Base-by-base conservation (phyloP, 148 eudicot species). In the Limonium bicolor region DNA sequence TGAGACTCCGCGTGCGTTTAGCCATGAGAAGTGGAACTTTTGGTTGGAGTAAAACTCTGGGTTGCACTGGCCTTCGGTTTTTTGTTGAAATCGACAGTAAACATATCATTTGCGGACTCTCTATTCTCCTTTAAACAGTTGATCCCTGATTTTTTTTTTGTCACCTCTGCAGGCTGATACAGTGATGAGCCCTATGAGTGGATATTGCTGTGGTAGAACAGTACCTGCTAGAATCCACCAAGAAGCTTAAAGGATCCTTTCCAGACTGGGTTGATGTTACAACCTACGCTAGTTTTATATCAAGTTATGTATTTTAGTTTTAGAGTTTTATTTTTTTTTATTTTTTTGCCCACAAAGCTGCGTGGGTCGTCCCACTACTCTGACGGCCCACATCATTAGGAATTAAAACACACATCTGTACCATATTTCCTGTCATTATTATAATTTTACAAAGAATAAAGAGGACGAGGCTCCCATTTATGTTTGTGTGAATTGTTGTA, bases 221-320 rank as follows among this genome's bases (percentile, higher is more conserved):
- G 53, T 56, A 76, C 64, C 48, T 85, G 66, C 31, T 71, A 27
- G 82, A 78, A 22, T 29, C 62, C 18, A 46, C 72, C 6, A 69
- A 58, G 60, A 63, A 64, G 28, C 23, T 90, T 56, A 90, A 73
- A 66, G 64, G 61, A 51, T 67, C 62, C 36, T 90, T 90, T 18
- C 99, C 99, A 7, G 58, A 72, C 36, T 90, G 99, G 99, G 71
- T 65, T 52, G 99, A 90, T 65, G 55, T 85, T 16, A 51, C 56
- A 20, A 67, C 95, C 1, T 85, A 59, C 53, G 64, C 99, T 4
- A 81, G 93, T 50, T 90, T 75, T 58, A 50, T 76, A 66, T 90
- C 95, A 2, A 66, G 60, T 34, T 73, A 90, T 61, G n/a, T 64
- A 11, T 73, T 85, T 60, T 90, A 88, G 67, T 36, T 54, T 30